A percentile compares a stretch with the other conserved stretches of the same genome.
phyloP scores from a whole-genome alignment of 352 stramenopile genomes.

The Globisporangium spiculum region DNA sequence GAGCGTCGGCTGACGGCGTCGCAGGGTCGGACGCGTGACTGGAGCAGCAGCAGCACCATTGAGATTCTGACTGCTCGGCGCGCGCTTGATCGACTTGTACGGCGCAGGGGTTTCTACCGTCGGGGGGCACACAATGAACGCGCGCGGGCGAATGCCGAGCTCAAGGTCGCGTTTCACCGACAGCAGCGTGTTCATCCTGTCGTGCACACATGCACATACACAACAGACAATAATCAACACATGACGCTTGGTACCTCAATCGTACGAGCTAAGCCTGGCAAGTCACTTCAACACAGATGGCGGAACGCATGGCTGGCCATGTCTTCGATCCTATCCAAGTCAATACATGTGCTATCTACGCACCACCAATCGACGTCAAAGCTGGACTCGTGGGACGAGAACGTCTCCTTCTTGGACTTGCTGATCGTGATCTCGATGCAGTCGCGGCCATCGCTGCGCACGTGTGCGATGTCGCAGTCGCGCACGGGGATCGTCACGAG shows the following conservation, averaged over 20 bases:
- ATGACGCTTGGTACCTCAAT: background rate
- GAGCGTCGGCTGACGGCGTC: slow-evolving; percentile 64
- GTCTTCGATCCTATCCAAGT: background rate
- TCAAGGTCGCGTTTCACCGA: slow-evolving; percentile 76
- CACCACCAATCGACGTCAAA: slow-evolving; percentile 89
- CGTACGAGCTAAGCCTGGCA: background rate
- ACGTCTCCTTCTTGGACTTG: slow-evolving; percentile 77
- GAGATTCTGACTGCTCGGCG: slow-evolving; percentile 16
- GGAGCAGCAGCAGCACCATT: slow-evolving; percentile 10
- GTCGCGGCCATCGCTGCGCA: slow-evolving; percentile 78
- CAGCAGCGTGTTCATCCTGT: slow-evolving; percentile 78
- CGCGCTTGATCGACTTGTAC: slow-evolving; percentile 21
- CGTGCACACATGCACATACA: background rate
- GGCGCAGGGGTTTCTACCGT: slow-evolving; percentile 25
- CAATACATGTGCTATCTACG: slow-evolving; percentile 4
- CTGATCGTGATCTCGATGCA: slow-evolving; percentile 73
- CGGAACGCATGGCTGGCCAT: background rate
- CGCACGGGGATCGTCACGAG: slow-evolving; percentile 54
- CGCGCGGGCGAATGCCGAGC: slow-evolving; percentile 49
- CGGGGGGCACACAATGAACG: slow-evolving; percentile 66
- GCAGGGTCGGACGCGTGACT: slow-evolving; percentile 33
- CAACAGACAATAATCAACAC: background rate
- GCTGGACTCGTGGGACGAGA: slow-evolving; percentile 80
- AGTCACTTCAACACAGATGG: background rate
- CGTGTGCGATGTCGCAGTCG: slow-evolving; percentile 75